Evolutionary conservation across 768 basidiomycete genomes (phyloP).

Genomic region (Russula foetens): DNA sequence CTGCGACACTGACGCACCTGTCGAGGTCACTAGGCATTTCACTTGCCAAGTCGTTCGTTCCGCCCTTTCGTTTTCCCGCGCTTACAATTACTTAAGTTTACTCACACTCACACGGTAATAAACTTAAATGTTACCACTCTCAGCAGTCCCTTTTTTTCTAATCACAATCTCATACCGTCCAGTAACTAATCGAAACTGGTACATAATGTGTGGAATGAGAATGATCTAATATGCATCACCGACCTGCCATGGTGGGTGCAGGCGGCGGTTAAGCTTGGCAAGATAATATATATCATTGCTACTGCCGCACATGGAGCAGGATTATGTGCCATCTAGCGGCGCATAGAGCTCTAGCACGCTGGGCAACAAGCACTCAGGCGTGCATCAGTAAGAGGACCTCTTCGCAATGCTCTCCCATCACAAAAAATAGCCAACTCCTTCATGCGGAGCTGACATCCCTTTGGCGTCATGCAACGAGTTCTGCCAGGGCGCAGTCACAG

Average conservation of each 20-base stretch:
- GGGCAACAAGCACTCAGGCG: neutral
- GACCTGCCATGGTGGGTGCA: neutral
- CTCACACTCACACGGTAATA: neutral
- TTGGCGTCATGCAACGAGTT: neutral
- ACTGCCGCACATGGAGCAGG: neutral
- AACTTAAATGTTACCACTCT: no score
- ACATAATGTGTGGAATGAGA: neutral
- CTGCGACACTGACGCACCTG: neutral
- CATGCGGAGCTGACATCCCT: neutral
- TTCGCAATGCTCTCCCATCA: neutral
- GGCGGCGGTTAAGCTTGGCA: neutral
- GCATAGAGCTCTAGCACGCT: neutral
- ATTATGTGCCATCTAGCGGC: neutral
- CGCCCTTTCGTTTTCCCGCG: neutral
- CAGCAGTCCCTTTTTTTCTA: neutral
- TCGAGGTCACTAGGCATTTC: constrained; percentile 20
- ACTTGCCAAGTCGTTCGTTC: neutral
- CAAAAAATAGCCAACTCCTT: constrained; percentile 4
- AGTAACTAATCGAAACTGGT: neutral
- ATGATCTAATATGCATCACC: constrained; percentile 3
- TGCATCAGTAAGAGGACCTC: neutral
- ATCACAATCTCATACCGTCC: neutral
- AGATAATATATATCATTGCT: neutral
- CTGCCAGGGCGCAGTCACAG: constrained; percentile 5
- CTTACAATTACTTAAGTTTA: neutral